Evolutionary conservation across 306 rosid genomes (phyloP).

Genomic region (Senna siamea): DNA sequence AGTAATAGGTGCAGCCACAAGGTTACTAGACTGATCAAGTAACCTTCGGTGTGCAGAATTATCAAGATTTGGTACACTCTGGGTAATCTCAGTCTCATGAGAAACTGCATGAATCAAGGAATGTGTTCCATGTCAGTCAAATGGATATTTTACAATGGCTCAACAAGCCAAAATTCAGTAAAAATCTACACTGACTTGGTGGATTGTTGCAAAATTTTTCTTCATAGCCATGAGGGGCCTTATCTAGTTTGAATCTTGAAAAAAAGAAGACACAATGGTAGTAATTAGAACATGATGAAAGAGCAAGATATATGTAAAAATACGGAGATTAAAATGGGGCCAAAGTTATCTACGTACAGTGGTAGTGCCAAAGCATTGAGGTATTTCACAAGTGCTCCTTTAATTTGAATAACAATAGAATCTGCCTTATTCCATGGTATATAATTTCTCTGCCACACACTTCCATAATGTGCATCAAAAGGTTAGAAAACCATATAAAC

Average conservation of each 20-base stretch:
- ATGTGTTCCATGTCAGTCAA: slow-evolving; percentile 24
- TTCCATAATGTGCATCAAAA: slow-evolving; percentile 42
- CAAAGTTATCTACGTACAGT: slow-evolving; percentile 51
- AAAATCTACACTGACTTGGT: slow-evolving; percentile 59
- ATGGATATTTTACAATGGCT: slow-evolving; percentile 25
- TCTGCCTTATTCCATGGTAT: slow-evolving; percentile 41
- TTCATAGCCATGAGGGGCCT: slow-evolving; percentile 40
- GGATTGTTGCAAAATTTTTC: slow-evolving; percentile 40
- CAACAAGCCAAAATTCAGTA: slow-evolving; percentile 31
- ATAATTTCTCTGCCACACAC: slow-evolving; percentile 51
- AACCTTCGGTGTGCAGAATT: slow-evolving; percentile 68
- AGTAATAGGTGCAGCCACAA: slow-evolving; percentile 66
- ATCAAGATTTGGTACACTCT: slow-evolving; percentile 35
- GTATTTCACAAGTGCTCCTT: slow-evolving; percentile 50
- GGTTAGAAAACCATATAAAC: slow-evolving; percentile 17
- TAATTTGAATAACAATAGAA: slow-evolving; percentile 42
- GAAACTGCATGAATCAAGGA: slow-evolving; percentile 52
- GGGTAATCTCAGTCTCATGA: slow-evolving; percentile 39
- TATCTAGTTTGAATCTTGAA: slow-evolving; percentile 55
- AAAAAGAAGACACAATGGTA: slow-evolving; percentile 40
- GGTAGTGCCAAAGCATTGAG: slow-evolving; percentile 47
- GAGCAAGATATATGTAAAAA: slow-evolving; percentile 16
- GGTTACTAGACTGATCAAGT: slow-evolving; percentile 73
- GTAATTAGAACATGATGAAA: slow-evolving; percentile 30
- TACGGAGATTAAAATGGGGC: slow-evolving; percentile 30